phyloP scores from a whole-genome alignment of 306 rosid genomes.

The Crotalaria pallida region DNA sequence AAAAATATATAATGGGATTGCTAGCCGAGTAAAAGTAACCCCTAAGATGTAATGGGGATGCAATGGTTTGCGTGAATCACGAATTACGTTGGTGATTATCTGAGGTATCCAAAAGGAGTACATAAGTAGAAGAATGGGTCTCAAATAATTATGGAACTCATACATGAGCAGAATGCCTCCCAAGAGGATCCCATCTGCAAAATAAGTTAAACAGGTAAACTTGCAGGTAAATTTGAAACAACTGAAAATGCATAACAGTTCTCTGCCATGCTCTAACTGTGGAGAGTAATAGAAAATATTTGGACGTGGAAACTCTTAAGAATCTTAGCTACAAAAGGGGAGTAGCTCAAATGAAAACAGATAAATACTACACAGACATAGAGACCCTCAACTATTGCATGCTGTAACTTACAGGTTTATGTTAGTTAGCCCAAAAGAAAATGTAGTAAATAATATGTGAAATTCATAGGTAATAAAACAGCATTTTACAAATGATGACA shows the following conservation, averaged over 20 bases:
- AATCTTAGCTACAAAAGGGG: background rate
- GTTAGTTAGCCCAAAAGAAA: background rate
- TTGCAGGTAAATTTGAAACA: background rate
- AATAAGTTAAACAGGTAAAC: conserved; percentile 24
- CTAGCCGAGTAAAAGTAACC: conserved; percentile 72
- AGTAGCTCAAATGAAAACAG: background rate
- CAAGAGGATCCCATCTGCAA: conserved; percentile 92
- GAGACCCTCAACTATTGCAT: background rate
- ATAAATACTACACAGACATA: background rate
- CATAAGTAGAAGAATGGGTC: conserved; percentile 73
- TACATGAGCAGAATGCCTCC: conserved; percentile 95
- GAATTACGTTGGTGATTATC: conserved; percentile 71
- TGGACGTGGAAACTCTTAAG: background rate
- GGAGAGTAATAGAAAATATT: background rate
- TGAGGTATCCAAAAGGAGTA: conserved; percentile 97
- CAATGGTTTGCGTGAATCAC: conserved; percentile 92
- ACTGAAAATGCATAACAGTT: background rate
- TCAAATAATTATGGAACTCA: conserved; percentile 78
- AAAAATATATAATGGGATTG: conserved; percentile 74
- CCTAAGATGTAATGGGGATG: conserved; percentile 89
- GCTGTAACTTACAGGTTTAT: background rate
- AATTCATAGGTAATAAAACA: background rate
- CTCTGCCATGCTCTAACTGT: background rate
- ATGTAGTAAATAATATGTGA: background rate
- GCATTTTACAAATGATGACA: background rate